Base-by-base conservation (phyloP, 495 filamentous ascomycete species). In the Cercophora scortea region DNA sequence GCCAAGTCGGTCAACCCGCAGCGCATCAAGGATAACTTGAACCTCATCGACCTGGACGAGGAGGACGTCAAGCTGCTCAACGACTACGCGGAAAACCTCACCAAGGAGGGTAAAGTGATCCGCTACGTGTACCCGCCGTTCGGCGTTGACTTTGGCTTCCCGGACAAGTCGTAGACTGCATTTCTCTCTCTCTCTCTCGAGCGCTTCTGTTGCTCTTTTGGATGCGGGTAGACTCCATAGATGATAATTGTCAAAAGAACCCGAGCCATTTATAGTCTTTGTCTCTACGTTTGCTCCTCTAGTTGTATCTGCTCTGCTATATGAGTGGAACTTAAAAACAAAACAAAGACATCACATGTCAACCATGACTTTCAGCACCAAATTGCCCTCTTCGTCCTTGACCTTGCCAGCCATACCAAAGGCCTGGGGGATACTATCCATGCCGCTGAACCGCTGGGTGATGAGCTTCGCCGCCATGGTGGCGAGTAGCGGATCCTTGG, bases 41-140 rank as follows among this genome's bases (percentile, higher is more conserved):
- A 85, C 47, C 68, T 89, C 53, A 74, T 88, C 61, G 70, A 83
- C 36, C 79, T 90, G 34, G 84, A 87, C 49, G 72, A 70, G 4
- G 72, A 77, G 15, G 88, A 91, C 45, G 61, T 88, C 64, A 79
- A 79, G 58, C 73, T 79, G 43, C 79, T 91, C 40, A 69, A 77
- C 44, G 76, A 79, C 53, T 84, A 83, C 66, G 79, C 79, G 7
- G 70, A 76, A 34, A 65, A 71, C 39, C 71, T 90, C 52, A 72
- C 74, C 17, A 80, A 78, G 53, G 78, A 70, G 50, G 79, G 82
- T 52, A 81, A 81, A 56, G 62, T 85, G 53, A 75, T 78, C 66
- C 78, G 88, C 60, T 91, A 81, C 55, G 85, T 93, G 15, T 89
- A 85, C 62, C 88, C 88, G 53, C 78, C 85, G 4, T 93, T 91